phyloP scores from a whole-genome alignment of 176 grass and related monocot genomes.

The Cenchrus fungigraminus region DNA sequence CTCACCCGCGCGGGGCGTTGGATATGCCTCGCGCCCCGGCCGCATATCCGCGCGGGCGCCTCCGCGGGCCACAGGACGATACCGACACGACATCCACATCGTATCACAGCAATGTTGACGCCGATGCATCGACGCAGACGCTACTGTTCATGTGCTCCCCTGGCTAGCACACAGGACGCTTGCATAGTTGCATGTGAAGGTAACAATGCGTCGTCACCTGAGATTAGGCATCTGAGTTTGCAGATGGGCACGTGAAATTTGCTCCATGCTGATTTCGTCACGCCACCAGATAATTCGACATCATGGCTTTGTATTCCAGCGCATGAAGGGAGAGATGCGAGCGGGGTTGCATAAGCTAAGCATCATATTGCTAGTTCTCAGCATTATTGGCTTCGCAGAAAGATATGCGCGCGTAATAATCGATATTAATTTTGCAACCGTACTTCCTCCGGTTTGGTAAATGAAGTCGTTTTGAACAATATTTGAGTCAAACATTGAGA shows the following conservation, averaged over 20 bases:
- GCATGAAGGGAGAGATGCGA: no score
- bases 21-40: constrained; percentile 34
- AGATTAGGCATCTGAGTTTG: neutral
- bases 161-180: neutral
- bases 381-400: neutral
- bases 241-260: neutral
- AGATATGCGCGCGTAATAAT: neutral
- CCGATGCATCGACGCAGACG: neutral
- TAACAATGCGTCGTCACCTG: neutral
- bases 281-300: neutral
- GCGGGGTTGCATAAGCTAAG: no score
- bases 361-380: no score
- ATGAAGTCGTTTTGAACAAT: no score
- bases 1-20: neutral
- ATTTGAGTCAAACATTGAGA: no score
- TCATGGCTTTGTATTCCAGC: neutral
- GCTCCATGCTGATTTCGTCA: neutral
- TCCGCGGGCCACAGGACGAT: neutral
- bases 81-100: no score
- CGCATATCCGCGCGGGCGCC: constrained; percentile 12
- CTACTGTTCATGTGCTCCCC: neutral
- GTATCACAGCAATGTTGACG: neutral
- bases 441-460: no score
- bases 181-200: neutral
- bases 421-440: neutral